Conservation (phyloP, 352 stramenopile genomes). For the Globisporangium middletonii region DNA sequence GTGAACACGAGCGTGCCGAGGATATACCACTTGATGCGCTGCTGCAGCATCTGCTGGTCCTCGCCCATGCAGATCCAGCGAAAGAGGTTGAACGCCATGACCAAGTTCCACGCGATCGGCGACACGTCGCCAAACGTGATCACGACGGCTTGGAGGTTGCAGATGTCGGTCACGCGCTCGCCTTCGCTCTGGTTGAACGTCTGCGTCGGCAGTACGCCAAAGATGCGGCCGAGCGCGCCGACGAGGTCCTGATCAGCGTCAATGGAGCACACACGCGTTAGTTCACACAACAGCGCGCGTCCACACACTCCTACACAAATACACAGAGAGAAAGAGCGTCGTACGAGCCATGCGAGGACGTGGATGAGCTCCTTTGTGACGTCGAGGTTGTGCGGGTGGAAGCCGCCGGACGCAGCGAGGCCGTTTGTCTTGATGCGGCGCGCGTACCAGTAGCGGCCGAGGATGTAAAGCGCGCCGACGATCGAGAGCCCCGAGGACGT, state of each 20-base stretch:
- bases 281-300: no score
- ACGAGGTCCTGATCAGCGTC: constrained; percentile 45
- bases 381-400: constrained; percentile 53
- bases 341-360: constrained; percentile 73
- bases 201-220: constrained; percentile 55
- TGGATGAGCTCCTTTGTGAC: constrained; percentile 85
- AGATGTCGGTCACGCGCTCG: constrained; percentile 47
- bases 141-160: constrained; percentile 71
- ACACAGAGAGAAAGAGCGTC: background rate
- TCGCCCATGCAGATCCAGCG: constrained; percentile 79
- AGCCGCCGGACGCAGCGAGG: constrained; percentile 12
- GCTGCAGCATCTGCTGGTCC: constrained; percentile 78
- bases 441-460: constrained; percentile 76
- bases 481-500: constrained; percentile 77
- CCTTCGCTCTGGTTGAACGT: constrained; percentile 56
- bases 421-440: constrained; percentile 33
- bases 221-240: constrained; percentile 60
- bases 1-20: constrained; percentile 50
- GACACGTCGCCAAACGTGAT: constrained; percentile 72
- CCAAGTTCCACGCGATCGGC: constrained; percentile 79
- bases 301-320: background rate
- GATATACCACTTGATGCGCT: constrained; percentile 82
- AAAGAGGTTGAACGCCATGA: constrained; percentile 82
- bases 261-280: background rate
- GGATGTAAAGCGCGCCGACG: constrained; percentile 77